Evolutionary conservation across 768 basidiomycete species (phyloP), one percentile per base, ranked within the genome.

Genomic region (Naganishia friedmannii): DNA sequence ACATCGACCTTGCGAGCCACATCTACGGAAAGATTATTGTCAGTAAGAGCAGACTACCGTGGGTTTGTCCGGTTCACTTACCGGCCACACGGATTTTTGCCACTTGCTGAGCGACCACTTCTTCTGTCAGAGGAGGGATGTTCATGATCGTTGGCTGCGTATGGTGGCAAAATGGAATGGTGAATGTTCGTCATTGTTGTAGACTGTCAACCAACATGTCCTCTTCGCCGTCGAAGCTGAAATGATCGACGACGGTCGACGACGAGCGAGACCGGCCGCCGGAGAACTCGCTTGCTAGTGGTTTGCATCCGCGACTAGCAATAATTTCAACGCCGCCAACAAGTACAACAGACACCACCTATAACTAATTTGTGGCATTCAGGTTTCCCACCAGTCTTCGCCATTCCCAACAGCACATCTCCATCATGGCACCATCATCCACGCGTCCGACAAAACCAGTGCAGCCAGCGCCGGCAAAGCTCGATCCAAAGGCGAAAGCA

Each of bases 1-100:
- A 77, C 74, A 72, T 80, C 79, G 8, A 79, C 75, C 60, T 78
- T 80, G 21, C 60, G 60, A 7, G 60, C 37, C 34, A 45, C 60
- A 63, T 63, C 60, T 63, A 23, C 23, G 32, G 23, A 10, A 42
- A 42, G 42, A 23, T 8, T 23, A n/a, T 23, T 6, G 26, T 63
- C n/a, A 63, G 60, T 42, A 4, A 26, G 9, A 28, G 5, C n/a
- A n/a, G 10, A n/a, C 23, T 23, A 21, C 42, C 10, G 19, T 21
- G 34, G 8, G n/a, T 4, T n/a, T 2, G 23, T 34, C 3, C 3
- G 39, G 3, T 21, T n/a, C 21, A 19, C 60, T 63, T 28, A 63
- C 60, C 60, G 13, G 60, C 60, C 3, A 8, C 23, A 21, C 60
- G 60, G 15, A 63, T 63, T 21, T 63, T 63, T 17, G 39, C 39